Base-by-base conservation (phyloP, 441 rosid genomes). In the Rhodomyrtus psidioides region DNA sequence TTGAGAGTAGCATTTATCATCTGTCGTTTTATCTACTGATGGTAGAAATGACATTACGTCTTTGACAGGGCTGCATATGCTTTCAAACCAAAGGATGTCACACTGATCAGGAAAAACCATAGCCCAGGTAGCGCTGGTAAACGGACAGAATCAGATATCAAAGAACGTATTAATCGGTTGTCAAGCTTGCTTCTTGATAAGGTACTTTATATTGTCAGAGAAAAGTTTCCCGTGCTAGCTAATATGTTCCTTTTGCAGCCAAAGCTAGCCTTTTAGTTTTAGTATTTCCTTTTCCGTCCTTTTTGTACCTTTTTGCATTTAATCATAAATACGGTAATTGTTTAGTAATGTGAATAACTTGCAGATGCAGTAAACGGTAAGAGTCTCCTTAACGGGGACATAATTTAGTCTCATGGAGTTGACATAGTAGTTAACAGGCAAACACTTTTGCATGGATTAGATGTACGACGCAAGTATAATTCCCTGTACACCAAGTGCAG, bases 1-100 rank as follows among this genome's bases (percentile, higher is more conserved):
- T 70, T 70, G 49, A 70, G 79, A 39, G n/a, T 70, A 21, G 79
- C 79, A 39, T 70, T 65, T 34, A 39, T 70, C 0, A 10, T 34
- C 16, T 21, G 49, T 70, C 2, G n/a, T 70, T 39, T 70, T 39
- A 44, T 81, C 34, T 81, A 16, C 30, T 30, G 55, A 49, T 53
- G 55, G 57, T 30, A 8, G 30, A 53, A 81, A 19, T 21, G n/a
- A 70, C 21, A 70, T 70, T 7, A 10, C 1, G 16, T 10, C 79
- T 70, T 75, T 88, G 82, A 51, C 91, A 94, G 99, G 91, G 97
- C 98, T 58, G 92, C 85, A 84, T 91, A 87, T 88, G 99, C 99
- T 57, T 94, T 95, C 92, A 96, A 95, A 53, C 99, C 99, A 1
- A 94, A 95, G 92, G 98, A 96, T 89, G 87, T 95, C 65, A 91